phyloP scores from a whole-genome alignment of 2,329 filamentous ascomycete species.

The Capronia coronata region DNA sequence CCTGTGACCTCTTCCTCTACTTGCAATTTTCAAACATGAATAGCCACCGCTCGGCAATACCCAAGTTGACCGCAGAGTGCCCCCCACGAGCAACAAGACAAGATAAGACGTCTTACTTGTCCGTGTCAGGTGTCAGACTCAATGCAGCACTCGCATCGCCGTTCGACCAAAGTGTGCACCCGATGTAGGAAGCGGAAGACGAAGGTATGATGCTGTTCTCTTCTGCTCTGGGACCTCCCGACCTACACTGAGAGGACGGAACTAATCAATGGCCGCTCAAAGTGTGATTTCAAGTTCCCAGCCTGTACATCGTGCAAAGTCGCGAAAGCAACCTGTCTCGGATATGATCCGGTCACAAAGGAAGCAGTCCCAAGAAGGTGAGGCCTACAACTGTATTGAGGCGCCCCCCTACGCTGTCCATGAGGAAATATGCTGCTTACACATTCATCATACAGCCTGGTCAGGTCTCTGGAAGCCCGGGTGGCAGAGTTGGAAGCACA shows the following conservation, averaged over 20 bases:
- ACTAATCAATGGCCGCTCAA: not conserved
- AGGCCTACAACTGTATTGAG: not conserved
- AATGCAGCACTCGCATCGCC: conserved; percentile 5
- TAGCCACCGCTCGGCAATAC: no score
- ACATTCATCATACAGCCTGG: not conserved
- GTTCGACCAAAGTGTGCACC: conserved; percentile 3
- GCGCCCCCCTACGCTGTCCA: no score
- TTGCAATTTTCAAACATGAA: no score
- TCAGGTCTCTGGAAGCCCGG: not conserved
- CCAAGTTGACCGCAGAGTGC: no score
- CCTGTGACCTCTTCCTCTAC: no score
- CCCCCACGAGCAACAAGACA: no score
- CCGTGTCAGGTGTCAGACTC: no score
- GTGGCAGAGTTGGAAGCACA: not conserved
- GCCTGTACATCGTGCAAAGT: not conserved
- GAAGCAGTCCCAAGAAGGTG: conserved; percentile 2
- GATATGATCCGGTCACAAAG: conserved; percentile 1
- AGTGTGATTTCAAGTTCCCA: conserved; percentile 3
- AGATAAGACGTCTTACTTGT: no score
- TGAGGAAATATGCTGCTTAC: no score
- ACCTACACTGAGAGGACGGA: no score
- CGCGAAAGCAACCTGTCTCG: not conserved
- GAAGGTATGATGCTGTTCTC: not conserved
- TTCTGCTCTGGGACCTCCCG: no score
- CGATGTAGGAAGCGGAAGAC: conserved; percentile 4